phyloP scores from a whole-genome alignment of 805 yeast species.

The Lipomyces orientalis region DNA sequence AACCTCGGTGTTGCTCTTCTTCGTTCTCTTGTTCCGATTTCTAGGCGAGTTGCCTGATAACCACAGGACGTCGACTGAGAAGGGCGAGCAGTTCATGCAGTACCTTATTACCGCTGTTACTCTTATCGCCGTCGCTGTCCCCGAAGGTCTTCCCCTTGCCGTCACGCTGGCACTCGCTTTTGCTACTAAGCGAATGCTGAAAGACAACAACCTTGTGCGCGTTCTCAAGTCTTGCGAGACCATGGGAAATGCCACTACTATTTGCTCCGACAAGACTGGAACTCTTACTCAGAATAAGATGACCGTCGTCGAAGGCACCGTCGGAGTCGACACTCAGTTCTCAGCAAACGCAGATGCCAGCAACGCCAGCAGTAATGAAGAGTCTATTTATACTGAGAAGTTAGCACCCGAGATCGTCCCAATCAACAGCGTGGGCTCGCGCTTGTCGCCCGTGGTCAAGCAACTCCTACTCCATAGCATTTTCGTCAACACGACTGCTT shows the following conservation, averaged over 20 bases:
- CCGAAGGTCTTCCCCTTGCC: slow-evolving; percentile 97
- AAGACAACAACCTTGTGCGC: slow-evolving; percentile 94
- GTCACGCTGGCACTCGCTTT: slow-evolving; percentile 96
- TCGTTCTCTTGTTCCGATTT: slow-evolving; percentile 79
- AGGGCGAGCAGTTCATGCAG: slow-evolving; percentile 83
- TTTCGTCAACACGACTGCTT: slow-evolving; percentile 84
- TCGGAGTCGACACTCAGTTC: slow-evolving; percentile 61
- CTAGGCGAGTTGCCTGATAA: slow-evolving; percentile 62
- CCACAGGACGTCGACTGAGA: slow-evolving; percentile 63
- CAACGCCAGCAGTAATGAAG: not conserved
- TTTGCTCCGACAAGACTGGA: slow-evolving; percentile 97
- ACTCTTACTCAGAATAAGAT: slow-evolving; percentile 92
- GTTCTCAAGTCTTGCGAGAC: slow-evolving; percentile 94
- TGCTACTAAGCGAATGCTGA: slow-evolving; percentile 98
- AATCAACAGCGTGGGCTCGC: slow-evolving; percentile 33
- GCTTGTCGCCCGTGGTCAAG: slow-evolving; percentile 23
- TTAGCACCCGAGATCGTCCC: slow-evolving; percentile 29
- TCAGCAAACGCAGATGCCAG: slow-evolving; percentile 6
- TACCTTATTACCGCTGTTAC: slow-evolving; percentile 91
- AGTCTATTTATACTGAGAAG: slow-evolving; percentile 8
- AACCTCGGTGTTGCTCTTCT: slow-evolving; percentile 80
- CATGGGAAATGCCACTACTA: slow-evolving; percentile 98
- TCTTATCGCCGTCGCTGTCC: slow-evolving; percentile 96
- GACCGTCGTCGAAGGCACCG: slow-evolving; percentile 81
- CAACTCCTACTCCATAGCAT: slow-evolving; percentile 60